These are phyloP conservation scores for Ophiostoma quercus DNA, from an alignment of 2,329 filamentous ascomycete genomes.

Conservation along the genomic window DNA sequence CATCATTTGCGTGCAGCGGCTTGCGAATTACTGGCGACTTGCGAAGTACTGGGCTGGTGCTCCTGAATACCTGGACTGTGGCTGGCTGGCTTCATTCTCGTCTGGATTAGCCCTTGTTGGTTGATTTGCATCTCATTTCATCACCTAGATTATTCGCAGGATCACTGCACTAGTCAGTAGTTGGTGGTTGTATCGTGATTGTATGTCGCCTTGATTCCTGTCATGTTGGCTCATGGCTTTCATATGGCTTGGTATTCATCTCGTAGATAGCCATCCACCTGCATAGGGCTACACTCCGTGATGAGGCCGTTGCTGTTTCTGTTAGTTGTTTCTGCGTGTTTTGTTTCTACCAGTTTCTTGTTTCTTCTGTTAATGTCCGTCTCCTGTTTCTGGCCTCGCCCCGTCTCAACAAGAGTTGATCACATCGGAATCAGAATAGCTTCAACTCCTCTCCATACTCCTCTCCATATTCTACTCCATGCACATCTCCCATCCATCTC, in stretches of 20 bases:
- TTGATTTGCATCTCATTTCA: not conserved
- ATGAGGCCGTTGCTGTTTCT: not conserved
- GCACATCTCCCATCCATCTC: not conserved
- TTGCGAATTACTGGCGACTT: not conserved
- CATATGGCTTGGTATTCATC: not conserved
- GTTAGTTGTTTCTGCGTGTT: not conserved
- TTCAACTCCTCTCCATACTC: not conserved
- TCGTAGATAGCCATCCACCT: not conserved
- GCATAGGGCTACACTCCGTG: not conserved
- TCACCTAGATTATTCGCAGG: not conserved
- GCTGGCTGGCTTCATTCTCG: conserved; percentile 1
- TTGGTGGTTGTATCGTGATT: not conserved
- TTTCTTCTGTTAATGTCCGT: conserved; percentile 8
- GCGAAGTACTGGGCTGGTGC: not conserved
- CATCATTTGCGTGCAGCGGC: not conserved
- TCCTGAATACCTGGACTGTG: not conserved
- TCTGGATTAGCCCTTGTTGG: not conserved
- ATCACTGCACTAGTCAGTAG: not conserved
- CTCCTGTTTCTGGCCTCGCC: not conserved
- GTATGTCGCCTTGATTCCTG: not conserved
- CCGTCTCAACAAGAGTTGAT: not conserved
- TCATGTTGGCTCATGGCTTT: not conserved
- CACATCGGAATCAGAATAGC: not conserved
- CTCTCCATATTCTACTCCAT: not conserved
- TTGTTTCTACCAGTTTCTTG: conserved; percentile 13